Base-by-base conservation (phyloP, 495 filamentous ascomycete species). In the Penicillium nucicola region DNA sequence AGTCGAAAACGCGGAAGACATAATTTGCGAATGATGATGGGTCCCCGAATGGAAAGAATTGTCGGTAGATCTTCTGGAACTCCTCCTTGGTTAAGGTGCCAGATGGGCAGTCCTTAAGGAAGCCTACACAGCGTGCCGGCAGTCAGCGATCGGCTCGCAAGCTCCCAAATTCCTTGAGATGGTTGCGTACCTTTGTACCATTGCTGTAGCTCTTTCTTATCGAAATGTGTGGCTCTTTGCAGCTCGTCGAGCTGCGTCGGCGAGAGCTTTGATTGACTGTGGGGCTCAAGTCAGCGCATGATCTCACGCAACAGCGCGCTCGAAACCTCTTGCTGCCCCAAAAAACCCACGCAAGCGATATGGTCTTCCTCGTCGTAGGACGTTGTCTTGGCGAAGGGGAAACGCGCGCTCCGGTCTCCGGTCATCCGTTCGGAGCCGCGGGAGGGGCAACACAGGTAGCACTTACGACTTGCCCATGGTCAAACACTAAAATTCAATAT, bases 161-260 rank as follows among this genome's bases (percentile, higher is more conserved):
- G 12, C 20, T 34, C 28, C 2, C 13, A 23, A 18, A 22, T 14
- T 18, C 12, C 25, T 28, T 9, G 7, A n/a, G 17, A n/a, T 14
- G n/a, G 9, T 28, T 6, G 63, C 76, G 37, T 62, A 96, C 93
- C 93, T 77, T 97, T 97, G 69, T 98, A 98, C 93, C 93, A 98
- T 88, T 97, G 95, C 69, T 99, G 93, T 58, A 99, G 72, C 71
- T 99, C 93, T 76, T 97, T 99, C 84, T 97, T 97, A 76, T 99
- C 93, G 62, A 99, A 99, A 71, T 97, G 90, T 18, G 93, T 99
- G 44, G 89, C 88, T 76, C 86, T 89, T 67, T 97, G 92, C 58
- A 99, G 84, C 72, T 99, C 93, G 42, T 83, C 84, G 56, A 99
- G 85, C 76, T 97, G 90, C 64, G 95, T 84, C 60, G 91, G 89